Percentiles rank a stretch among this genome's conserved stretches.
phyloP scores from a whole-genome alignment of 2,329 filamentous ascomycete genomes.

The Diaporthe caulivora region DNA sequence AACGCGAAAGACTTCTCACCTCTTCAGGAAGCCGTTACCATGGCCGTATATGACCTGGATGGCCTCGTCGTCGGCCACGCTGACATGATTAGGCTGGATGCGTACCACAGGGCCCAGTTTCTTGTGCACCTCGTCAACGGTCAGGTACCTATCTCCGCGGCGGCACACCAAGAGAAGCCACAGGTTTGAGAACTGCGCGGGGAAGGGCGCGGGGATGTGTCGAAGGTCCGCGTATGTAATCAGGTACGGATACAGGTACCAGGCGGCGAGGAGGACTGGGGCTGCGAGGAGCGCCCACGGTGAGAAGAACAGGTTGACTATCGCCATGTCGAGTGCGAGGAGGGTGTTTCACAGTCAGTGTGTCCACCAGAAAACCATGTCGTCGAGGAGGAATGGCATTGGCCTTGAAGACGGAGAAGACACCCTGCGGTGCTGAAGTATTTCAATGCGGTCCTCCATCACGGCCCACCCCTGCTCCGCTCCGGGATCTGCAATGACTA shows the following conservation, averaged over 20 bases:
- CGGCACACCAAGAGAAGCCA: constrained; percentile 81
- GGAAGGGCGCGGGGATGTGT: constrained; percentile 72
- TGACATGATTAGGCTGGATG: constrained; percentile 87
- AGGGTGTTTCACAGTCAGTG: background rate
- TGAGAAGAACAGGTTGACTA: constrained; percentile 52
- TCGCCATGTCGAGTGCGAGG: constrained; percentile 45
- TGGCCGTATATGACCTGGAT: constrained; percentile 84
- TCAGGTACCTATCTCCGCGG: constrained; percentile 71
- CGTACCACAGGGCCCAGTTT: constrained; percentile 83
- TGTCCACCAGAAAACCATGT: background rate
- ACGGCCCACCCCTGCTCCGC: constrained; percentile 5
- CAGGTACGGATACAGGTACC: constrained; percentile 72
- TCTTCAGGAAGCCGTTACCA: constrained; percentile 80
- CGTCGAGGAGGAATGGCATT: background rate
- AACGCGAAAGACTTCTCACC: constrained; percentile 55
- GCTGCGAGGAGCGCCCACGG: constrained; percentile 61
- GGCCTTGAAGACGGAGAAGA: constrained; percentile 6
- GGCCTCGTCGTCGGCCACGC: constrained; percentile 82
- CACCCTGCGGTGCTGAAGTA: background rate
- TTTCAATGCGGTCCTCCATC: background rate
- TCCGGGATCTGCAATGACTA: constrained; percentile 10
- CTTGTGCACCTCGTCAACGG: constrained; percentile 80
- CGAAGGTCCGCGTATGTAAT: constrained; percentile 64
- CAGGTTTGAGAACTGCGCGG: constrained; percentile 77
- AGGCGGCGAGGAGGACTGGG: constrained; percentile 62